Evolutionary conservation across 805 yeast genomes (phyloP), one percentile per base, ranked within the genome.

Genomic region (Saccharomycopsis amapae): DNA sequence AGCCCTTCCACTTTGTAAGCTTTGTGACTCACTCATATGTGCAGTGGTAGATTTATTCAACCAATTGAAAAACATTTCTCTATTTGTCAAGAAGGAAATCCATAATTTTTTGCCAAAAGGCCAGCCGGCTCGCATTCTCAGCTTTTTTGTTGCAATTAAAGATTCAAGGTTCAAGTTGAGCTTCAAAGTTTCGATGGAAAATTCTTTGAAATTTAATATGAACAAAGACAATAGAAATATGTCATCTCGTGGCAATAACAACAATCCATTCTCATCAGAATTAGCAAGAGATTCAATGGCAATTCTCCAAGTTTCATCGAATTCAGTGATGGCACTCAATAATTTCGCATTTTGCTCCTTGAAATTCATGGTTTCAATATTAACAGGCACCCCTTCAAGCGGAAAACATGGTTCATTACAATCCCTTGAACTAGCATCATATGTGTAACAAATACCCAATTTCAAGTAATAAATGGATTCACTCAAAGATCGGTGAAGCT

Each of bases 151-250:
- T 17, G 56, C 53, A 36, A 63, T 53, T 4, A 73, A 55, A 4
- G 45, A 50, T 6, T 64, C 55, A 0, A 63, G 48, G 28, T 61
- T 62, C 9, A 58, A 60, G 49, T 69, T 55, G 24, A 71, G 49
- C 7, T 54, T 51, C 5, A 64, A 55, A 3, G 65, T 56, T 1
- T 61, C 49, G 35, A 62, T 58, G 0, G 70, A 59, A 20, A 62
- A 57, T 49, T 70, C 70, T 50, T 72, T 66, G 38, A 71, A 60
- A 52, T 74, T 74, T 59, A 73, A 63, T 20, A 74, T 46, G 54
- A 73, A 74, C 0, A 77, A 71, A 1, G 78, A 71, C 3, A 74
- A 45, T 13, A 74, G 53, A 50, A 74, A 74, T 61, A 71, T 65
- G 52, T 73, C 75, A 48, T 73, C 78, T 42, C 70, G 64, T 9